phyloP scores from a whole-genome alignment of 176 grass and related monocot species.

The Bolboschoenus planiculmis region DNA sequence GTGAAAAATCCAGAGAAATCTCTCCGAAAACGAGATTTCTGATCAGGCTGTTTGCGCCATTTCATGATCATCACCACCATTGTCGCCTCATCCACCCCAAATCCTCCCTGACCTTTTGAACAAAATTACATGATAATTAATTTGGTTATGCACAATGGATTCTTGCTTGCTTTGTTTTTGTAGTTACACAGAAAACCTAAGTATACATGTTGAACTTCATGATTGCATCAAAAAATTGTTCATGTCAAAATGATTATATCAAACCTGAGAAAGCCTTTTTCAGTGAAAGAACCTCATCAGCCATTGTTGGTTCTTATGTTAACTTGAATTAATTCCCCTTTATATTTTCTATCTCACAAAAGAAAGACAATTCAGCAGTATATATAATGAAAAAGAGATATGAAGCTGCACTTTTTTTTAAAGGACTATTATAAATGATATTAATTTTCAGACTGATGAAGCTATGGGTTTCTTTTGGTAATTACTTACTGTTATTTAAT shows the following conservation, averaged over 20 bases:
- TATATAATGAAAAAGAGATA: conserved; percentile 1
- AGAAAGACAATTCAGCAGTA: not conserved
- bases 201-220: not conserved
- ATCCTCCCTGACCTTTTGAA: conserved; percentile 49
- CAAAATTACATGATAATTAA: not conserved
- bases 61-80: conserved; percentile 42
- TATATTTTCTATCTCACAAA: not conserved
- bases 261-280: conserved; percentile 73
- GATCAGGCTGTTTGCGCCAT: conserved; percentile 64
- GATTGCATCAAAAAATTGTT: not conserved
- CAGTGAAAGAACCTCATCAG: conserved; percentile 48
- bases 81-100: conserved; percentile 69
- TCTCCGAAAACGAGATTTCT: conserved; percentile 39
- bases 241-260: conserved; percentile 5
- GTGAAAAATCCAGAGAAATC: conserved; percentile 53
- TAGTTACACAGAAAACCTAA: not conserved
- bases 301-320: conserved; percentile 25
- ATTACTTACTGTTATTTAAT: not conserved
- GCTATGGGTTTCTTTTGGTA: not conserved
- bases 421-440: not conserved
- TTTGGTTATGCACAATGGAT: not conserved
- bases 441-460: not conserved
- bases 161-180: not conserved
- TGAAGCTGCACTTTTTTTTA: not conserved
- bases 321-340: not conserved